Evolutionary conservation across 345 rosid genomes (phyloP).

Genomic region (Murraya koenigii): DNA sequence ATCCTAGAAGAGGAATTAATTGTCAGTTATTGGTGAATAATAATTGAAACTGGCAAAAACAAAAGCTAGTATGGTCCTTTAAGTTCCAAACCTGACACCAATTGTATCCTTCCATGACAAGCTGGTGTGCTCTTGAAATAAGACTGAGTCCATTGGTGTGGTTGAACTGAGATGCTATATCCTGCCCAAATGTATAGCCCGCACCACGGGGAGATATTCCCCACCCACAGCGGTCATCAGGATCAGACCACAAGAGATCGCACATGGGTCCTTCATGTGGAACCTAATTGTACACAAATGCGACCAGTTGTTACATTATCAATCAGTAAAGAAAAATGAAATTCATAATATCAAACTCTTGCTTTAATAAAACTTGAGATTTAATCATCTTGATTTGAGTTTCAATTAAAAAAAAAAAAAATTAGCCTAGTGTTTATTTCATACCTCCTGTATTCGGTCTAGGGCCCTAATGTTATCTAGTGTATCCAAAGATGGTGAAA

Average conservation of each 20-base stretch:
- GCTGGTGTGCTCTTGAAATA: constrained; percentile 96
- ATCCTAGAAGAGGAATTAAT: constrained; percentile 36
- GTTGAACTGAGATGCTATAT: constrained; percentile 82
- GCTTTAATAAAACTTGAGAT: neutral
- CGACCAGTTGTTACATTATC: neutral
- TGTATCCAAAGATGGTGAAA: constrained; percentile 91
- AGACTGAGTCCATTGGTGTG: constrained; percentile 82
- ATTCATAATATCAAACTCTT: neutral
- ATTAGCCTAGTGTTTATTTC: neutral
- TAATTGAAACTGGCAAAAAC: neutral
- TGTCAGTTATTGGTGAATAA: neutral
- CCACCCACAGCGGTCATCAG: constrained; percentile 97
- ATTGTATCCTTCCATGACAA: constrained; percentile 93
- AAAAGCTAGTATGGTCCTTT: neutral
- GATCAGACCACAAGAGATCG: constrained; percentile 98
- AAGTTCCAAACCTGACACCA: constrained; percentile 78
- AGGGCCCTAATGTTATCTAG: constrained; percentile 85
- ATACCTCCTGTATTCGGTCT: constrained; percentile 96
- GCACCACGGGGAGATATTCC: constrained; percentile 99
- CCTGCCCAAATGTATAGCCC: constrained; percentile 94
- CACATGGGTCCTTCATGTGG: constrained; percentile 99
- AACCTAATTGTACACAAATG: constrained; percentile 44
- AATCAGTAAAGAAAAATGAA: neutral
- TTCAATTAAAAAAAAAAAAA: neutral
- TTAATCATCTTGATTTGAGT: neutral